Base-by-base conservation (phyloP, 1,284 basidiomycete genomes). In the Gymnopus androsaceus region DNA sequence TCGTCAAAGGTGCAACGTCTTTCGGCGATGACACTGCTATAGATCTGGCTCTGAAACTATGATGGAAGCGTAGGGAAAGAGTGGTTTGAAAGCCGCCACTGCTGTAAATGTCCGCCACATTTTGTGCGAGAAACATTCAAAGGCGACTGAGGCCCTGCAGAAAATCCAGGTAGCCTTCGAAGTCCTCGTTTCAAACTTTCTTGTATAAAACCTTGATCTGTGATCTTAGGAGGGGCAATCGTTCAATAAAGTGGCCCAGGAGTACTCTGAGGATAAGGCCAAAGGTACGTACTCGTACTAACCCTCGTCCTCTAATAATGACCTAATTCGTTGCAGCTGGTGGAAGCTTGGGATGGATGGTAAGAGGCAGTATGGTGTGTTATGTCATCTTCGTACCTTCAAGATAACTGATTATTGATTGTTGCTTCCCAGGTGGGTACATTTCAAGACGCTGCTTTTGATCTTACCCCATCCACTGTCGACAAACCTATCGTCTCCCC, bases 251-350 rank as follows among this genome's bases (percentile, higher is more conserved):
- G 89, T 93, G 28, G 91, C 92, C 2, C 85, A 91, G 61, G 90
- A 92, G 62, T 92, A 88, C 63, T 91, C 89, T 1, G 91, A 93
- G 69, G 91, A 94, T 72, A 94, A 94, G 69, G 92, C 92, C 3
- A 92, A 92, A 79, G 82, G 90, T 87, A 57, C 37, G 70, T 64
- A 19, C 27, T 17, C 23, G 17, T 27, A 14, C 12, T 15, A 15
- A 3, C 14, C 4, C 25, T 27, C n/a, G 4, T 25, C 14, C 4
- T 42, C n/a, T 1, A 11, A 14, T 17, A 14, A 17, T n/a, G 14
- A 25, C 12, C 14, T 42, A 15, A 52, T 21, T n/a, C 21, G 34
- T 28, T 3, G 27, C 62, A 92, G 90, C 85, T 66, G 90, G 90
- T 28, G 90, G 90, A 31, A 90, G 86, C 66, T 76, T 93, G 37